phyloP scores from a whole-genome alignment of 495 filamentous ascomycete species.

The Aspergillus baeticus region DNA sequence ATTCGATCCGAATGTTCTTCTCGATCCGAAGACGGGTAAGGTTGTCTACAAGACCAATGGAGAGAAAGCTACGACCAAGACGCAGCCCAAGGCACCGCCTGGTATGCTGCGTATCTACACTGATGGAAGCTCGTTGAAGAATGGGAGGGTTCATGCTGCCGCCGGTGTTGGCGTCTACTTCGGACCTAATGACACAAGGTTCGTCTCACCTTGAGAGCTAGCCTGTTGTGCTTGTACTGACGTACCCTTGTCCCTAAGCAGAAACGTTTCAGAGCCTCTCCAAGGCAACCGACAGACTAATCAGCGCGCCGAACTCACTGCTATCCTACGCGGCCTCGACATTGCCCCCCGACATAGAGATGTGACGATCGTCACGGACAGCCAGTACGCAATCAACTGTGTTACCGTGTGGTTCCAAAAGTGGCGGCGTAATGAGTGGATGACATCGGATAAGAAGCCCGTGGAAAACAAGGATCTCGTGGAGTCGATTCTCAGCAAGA shows the following conservation, averaged over 20 bases:
- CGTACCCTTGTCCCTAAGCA: slow-evolving; percentile 38
- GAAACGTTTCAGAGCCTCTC: slow-evolving; percentile 84
- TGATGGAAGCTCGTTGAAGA: slow-evolving; percentile 78
- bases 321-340: slow-evolving; percentile 80
- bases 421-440: slow-evolving; percentile 82
- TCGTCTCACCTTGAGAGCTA: slow-evolving; percentile 23
- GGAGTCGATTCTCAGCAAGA: slow-evolving; percentile 64
- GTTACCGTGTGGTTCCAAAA: slow-evolving; percentile 79
- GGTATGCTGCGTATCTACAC: slow-evolving; percentile 77
- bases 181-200: slow-evolving; percentile 70
- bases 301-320: slow-evolving; percentile 90
- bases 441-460: slow-evolving; percentile 60
- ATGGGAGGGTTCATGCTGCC: slow-evolving; percentile 67
- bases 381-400: slow-evolving; percentile 85
- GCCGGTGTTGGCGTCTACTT: slow-evolving; percentile 92
- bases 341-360: slow-evolving; percentile 62
- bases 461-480: slow-evolving; percentile 89
- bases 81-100: slow-evolving; percentile 33
- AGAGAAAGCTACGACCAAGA: slow-evolving; percentile 47
- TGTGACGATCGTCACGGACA: slow-evolving; percentile 76
- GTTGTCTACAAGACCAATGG: slow-evolving; percentile 56
- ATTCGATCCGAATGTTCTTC: slow-evolving; percentile 57
- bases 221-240: slow-evolving; percentile 22
- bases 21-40: slow-evolving; percentile 57
- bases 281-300: slow-evolving; percentile 79